Evolutionary conservation across 345 rosid species (phyloP).

Genomic region (Eucalyptus rudis): DNA sequence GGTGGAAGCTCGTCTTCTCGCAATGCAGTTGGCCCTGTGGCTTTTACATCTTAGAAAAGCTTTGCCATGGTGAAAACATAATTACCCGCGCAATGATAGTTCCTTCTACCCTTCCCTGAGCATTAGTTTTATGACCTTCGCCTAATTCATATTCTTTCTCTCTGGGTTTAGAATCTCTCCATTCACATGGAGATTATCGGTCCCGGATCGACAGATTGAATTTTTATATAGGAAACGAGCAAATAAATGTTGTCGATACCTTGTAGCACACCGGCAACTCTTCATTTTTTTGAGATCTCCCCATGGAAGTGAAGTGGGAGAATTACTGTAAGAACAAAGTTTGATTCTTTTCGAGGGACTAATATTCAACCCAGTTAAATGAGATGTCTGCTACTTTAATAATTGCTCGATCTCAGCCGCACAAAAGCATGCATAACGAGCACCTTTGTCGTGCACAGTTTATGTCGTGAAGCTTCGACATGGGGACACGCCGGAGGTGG

Average conservation of each 20-base stretch:
- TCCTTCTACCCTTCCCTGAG: neutral
- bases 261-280: neutral
- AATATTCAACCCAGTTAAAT: neutral
- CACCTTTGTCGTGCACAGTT: neutral
- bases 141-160: slow-evolving; percentile 3
- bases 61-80: slow-evolving; percentile 14
- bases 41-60: slow-evolving; percentile 49
- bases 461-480: neutral
- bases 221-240: neutral
- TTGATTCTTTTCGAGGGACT: neutral
- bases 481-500: neutral
- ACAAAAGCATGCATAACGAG: neutral
- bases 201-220: slow-evolving; percentile 1
- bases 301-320: neutral
- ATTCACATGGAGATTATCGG: neutral
- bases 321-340: neutral
- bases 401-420: neutral
- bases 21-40: slow-evolving; percentile 58
- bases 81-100: neutral
- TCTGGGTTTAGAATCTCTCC: neutral
- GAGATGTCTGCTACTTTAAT: neutral
- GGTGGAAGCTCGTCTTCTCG: slow-evolving; percentile 55
- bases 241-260: neutral
- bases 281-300: neutral
- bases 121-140: neutral